A percentile compares a stretch with the other conserved stretches of the same genome.
These are phyloP conservation scores for Syzygium grande DNA, from an alignment of 345 rosid genomes.

Conservation along the genomic window DNA sequence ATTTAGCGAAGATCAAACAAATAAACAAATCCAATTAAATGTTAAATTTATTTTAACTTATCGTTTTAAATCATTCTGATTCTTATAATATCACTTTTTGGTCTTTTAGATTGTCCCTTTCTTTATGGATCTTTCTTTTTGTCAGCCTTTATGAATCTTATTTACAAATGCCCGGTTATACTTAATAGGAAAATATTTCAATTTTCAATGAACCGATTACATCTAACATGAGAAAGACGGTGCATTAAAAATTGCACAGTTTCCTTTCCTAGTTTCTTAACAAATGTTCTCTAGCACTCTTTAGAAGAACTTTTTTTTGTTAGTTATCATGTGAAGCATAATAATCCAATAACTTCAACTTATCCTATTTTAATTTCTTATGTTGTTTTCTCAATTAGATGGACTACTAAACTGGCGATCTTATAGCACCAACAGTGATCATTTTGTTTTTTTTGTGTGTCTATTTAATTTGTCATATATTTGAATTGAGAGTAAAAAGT, in stretches of 20 bases:
- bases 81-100: background rate
- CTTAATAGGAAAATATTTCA: background rate
- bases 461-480: too few relatives aligned
- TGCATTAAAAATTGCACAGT: rapidly evolving
- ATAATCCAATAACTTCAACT: too few relatives aligned
- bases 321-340: too few relatives aligned
- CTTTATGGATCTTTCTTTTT: background rate
- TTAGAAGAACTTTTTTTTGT: background rate
- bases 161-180: background rate
- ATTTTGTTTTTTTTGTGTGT: too few relatives aligned
- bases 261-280: background rate
- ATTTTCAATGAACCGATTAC: rapidly evolving
- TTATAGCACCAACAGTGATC: too few relatives aligned
- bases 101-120: background rate
- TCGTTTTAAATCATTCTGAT: background rate
- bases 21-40: background rate
- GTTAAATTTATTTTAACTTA: background rate
- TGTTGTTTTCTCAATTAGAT: too few relatives aligned
- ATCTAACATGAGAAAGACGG: background rate
- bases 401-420: too few relatives aligned
- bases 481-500: background rate
- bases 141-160: background rate
- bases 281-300: rapidly evolving
- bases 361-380: too few relatives aligned
- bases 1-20: background rate